phyloP scores from a whole-genome alignment of 257 asterid species.

The Pogostemon cablin region DNA sequence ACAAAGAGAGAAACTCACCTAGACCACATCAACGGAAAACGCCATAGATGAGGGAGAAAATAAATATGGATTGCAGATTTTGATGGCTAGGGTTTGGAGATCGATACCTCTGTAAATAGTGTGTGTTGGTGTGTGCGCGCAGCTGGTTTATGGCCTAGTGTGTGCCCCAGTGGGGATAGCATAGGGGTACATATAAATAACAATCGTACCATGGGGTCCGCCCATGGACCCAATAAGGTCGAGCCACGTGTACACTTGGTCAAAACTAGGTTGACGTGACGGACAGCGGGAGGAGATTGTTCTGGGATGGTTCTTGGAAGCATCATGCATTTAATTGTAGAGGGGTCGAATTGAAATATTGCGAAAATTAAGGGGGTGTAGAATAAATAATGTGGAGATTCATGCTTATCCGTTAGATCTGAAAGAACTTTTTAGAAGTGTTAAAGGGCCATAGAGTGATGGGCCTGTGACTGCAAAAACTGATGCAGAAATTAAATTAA shows the following conservation, averaged over 20 bases:
- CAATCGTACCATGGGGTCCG: constrained; percentile 40
- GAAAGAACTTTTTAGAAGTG: background rate
- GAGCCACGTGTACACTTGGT: constrained; percentile 26
- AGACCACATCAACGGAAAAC: constrained; percentile 26
- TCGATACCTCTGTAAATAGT: constrained; percentile 23
- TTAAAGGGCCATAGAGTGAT: constrained; percentile 20
- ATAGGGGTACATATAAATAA: constrained; percentile 39
- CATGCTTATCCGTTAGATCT: constrained; percentile 44
- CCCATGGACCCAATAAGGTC: constrained; percentile 23
- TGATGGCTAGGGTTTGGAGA: constrained; percentile 42
- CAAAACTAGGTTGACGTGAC: constrained; percentile 46
- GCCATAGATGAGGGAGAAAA: constrained; percentile 15
- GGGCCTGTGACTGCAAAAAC: constrained; percentile 39
- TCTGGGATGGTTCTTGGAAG: constrained; percentile 43
- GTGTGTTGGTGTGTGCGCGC: background rate
- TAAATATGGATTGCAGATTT: constrained; percentile 11
- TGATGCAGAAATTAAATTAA: background rate
- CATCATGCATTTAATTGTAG: constrained; percentile 5
- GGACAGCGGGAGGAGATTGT: constrained; percentile 35
- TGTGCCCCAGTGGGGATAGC: constrained; percentile 36
- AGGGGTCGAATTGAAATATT: constrained; percentile 27
- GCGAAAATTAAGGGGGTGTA: background rate
- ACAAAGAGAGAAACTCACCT: background rate
- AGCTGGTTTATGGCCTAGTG: constrained; percentile 16
- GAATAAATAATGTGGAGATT: constrained; percentile 4